Base-by-base conservation (phyloP, 1,284 basidiomycete species). In the Peniophora sp. region DNA sequence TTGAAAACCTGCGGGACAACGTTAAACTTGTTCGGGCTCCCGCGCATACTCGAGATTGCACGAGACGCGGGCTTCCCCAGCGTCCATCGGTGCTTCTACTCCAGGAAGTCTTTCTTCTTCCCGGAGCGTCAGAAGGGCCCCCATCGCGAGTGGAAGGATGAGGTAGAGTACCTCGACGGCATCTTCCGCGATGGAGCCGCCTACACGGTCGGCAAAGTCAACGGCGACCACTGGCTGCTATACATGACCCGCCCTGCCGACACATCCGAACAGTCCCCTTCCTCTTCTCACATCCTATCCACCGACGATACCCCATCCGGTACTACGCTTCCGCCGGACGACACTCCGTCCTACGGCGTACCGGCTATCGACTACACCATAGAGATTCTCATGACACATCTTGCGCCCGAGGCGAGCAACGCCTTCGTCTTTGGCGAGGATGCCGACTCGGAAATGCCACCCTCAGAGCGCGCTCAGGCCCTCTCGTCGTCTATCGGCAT, bases 1-100 rank as follows among this genome's bases (percentile, higher is more conserved):
- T 81, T 99, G 63, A 99, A 99, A 73, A 99, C 97, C 10, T 99
- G 97, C 67, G 97, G 97, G 15, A 99, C 97, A 1, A 99, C 97
- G 10, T 87, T 98, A 53, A 97, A 99, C 68, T 83, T 99, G 42
- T 79, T 97, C 53, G 97, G 97, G 23, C 77, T 98, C 47, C 89
- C 92, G 34, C 83, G 91, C 53, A 94, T 98, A 64, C 85, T 99
- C 57, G 83, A 93, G 61, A 93, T 97, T 64, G 92, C 94, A 2
- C 74, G 79, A 51, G 76, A 83, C 42, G 93, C 91, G 48, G 80
- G 83, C 35, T 74, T 96, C 59, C 73, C 73, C 34, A 74, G 76
- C 27, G 89, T 96, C 37, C 82, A 92, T 68, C 82, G 91, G 58
- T 88, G 89, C 68, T 99, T 99, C 75, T 99, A 99, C 74, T 97